phyloP scores from a whole-genome alignment of 2,329 filamentous ascomycete species.

The Sarocladiaceae sp. region DNA sequence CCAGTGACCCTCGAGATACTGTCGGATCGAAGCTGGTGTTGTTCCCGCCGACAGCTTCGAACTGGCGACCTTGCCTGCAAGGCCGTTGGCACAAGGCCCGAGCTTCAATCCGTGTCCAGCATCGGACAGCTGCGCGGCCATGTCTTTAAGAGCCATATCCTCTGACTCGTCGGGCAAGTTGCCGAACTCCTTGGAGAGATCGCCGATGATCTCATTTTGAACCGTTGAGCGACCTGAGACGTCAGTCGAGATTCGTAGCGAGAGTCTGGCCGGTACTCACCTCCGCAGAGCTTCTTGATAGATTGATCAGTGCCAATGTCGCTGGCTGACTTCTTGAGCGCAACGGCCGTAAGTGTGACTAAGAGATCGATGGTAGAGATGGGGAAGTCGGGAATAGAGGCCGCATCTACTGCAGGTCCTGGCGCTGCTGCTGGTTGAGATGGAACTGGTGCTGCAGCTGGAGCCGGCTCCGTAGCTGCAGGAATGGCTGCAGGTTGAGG shows the following conservation, averaged over 20 bases:
- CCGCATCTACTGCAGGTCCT: constrained; percentile 79
- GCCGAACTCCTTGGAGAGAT: constrained; percentile 96
- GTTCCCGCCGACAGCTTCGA: constrained; percentile 99
- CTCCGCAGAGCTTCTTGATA: constrained; percentile 96
- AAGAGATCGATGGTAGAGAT: constrained; percentile 87
- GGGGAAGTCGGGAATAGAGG: constrained; percentile 80
- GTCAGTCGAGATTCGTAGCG: constrained; percentile 12
- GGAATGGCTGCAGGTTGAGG: constrained; percentile 43
- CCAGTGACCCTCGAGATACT: constrained; percentile 93
- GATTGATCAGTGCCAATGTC: constrained; percentile 93
- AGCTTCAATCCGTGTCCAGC: constrained; percentile 95
- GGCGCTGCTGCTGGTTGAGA: constrained; percentile 61
- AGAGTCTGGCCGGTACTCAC: constrained; percentile 46
- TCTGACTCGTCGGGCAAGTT: constrained; percentile 97
- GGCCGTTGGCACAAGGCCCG: constrained; percentile 94
- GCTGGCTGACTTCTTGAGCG: constrained; percentile 86
- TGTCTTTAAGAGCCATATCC: constrained; percentile 91
- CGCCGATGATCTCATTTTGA: constrained; percentile 97
- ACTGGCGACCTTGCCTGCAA: constrained; percentile 90
- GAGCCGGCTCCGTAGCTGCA: constrained; percentile 45
- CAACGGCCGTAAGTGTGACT: constrained; percentile 84
- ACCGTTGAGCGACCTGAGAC: constrained; percentile 85
- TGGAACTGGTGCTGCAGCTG: constrained; percentile 48
- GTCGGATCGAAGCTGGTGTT: constrained; percentile 93
- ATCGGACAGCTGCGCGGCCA: constrained; percentile 90